These are phyloP conservation scores for Hypoxylon sp. DNA, from an alignment of 2,329 filamentous ascomycete species.

Conservation along the genomic window DNA sequence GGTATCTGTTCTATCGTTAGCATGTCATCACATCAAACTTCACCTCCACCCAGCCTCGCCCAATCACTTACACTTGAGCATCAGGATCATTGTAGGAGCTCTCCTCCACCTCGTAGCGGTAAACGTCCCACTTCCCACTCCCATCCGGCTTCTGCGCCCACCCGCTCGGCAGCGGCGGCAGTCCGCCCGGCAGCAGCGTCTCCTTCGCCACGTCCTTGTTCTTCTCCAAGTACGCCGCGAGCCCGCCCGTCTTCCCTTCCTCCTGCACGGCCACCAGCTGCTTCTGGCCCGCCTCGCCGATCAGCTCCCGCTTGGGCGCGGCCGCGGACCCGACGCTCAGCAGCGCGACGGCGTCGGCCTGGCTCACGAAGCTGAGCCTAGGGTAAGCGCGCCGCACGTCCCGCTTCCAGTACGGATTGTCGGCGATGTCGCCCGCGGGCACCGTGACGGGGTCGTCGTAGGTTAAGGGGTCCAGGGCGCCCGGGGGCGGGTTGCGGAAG, in stretches of 20 bases:
- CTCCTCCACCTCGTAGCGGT: slow-evolving; percentile 76
- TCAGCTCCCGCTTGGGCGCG: slow-evolving; percentile 83
- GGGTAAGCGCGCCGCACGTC: slow-evolving; percentile 88
- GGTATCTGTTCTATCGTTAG: slow-evolving; percentile 64
- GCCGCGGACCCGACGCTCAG: slow-evolving; percentile 86
- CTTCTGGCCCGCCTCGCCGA: slow-evolving; percentile 77
- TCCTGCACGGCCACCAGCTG: slow-evolving; percentile 79
- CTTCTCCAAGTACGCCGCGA: slow-evolving; percentile 80
- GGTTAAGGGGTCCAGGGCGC: slow-evolving; percentile 73
- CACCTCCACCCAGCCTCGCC: slow-evolving; percentile 12
- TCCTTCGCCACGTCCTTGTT: slow-evolving; percentile 58
- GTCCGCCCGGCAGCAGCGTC: slow-evolving; percentile 78
- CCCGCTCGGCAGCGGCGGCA: slow-evolving; percentile 90
- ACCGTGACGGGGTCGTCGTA: slow-evolving; percentile 87
- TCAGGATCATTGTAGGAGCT: slow-evolving; percentile 70
- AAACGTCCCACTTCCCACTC: slow-evolving; percentile 72
- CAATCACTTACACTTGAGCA: slow-evolving; percentile 68
- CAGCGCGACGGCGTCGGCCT: slow-evolving; percentile 87
- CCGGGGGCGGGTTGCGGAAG: slow-evolving; percentile 88
- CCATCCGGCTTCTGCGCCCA: slow-evolving; percentile 63
- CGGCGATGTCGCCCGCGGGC: slow-evolving; percentile 87
- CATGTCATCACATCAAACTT: slow-evolving; percentile 33
- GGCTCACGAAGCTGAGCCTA: slow-evolving; percentile 79
- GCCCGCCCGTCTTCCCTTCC: slow-evolving; percentile 72
- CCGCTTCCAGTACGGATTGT: slow-evolving; percentile 97